Evolutionary conservation across 805 yeast genomes (phyloP), one percentile per base, ranked within the genome.

Genomic region (Metschnikowia chrysomelidarum): DNA sequence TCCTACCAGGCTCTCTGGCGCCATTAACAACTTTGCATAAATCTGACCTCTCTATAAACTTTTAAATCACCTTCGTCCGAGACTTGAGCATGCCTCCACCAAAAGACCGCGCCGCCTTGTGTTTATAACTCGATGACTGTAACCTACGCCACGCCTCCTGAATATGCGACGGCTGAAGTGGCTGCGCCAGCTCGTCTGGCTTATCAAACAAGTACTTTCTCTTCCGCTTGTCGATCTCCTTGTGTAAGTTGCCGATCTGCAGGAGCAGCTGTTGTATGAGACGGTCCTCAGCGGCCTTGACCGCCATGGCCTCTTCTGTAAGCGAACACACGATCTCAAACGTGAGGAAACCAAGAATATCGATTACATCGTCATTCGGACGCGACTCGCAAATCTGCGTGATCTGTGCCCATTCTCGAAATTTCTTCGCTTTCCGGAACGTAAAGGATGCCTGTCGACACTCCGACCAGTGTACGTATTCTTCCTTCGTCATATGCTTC

Each of bases 401-500:
- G 27, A 91, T 76, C 9, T 93, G 95, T 12, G 95, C 91, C 98
- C 98, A 93, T 51, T 93, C 98, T 53, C 91, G 75, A 57, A 93
- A 93, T 53, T 97, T 68, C 57, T 88, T 88, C n/a, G 85, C 84
- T 57, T 93, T 93, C 49, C 97, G 74, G 53, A 88, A 93, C 1
- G 98, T 93, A 58, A 93, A 93, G 40, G 94, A 82, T 1, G 98
- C 98, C 59, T 93, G 98, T 43, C 98, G 76, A 62, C 98, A 93
- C 54, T 93, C 98, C 9, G 96, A 86, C 97, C 98, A 93, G 57
- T 93, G 98, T 12, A 89, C 98, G 53, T 93, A 93, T 56, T 93
- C 98, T 51, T 93, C 96, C 54, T 80, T 83, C 1, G 98, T 93
- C 98, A 93, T 93, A 48, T 82, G 75, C 46, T 71, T 77, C 0